Evolutionary conservation across 176 grass and related monocot species (phyloP).

Genomic region (Poa pratensis): DNA sequence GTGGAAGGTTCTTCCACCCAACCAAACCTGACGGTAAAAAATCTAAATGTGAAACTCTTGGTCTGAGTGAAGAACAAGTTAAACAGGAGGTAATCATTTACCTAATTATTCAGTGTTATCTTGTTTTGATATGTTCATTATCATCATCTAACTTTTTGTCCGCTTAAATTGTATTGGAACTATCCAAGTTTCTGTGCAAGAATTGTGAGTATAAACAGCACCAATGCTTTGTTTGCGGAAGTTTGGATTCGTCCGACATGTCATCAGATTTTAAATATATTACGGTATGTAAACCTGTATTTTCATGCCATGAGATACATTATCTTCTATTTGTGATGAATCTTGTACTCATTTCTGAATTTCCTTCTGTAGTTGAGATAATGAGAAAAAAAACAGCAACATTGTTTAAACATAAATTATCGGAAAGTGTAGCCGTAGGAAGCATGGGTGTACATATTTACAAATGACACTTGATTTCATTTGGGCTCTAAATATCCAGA

Average conservation of each 20-base stretch:
- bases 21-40: not conserved
- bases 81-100: conserved; percentile 9
- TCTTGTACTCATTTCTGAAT: conserved; percentile 9
- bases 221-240: conserved; percentile 12
- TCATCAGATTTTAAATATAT: not conserved
- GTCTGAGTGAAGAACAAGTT: conserved; percentile 33
- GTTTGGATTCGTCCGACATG: not conserved
- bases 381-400: not conserved
- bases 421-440: not conserved
- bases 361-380: not conserved
- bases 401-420: conserved; percentile 1
- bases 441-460: not conserved
- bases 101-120: conserved; percentile 15
- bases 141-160: conserved; percentile 21
- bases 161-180: conserved; percentile 24
- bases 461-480: not conserved
- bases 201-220: conserved; percentile 41
- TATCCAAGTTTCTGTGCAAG: conserved; percentile 38
- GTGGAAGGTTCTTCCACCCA: conserved; percentile 45
- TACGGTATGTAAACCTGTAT: conserved; percentile 27
- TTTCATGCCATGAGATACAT: not conserved
- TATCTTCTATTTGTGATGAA: conserved; percentile 7
- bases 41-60: conserved; percentile 32
- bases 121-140: conserved; percentile 24
- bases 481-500: not conserved